A percentile compares a stretch with the other conserved stretches of the same genome.
phyloP scores from a whole-genome alignment of 106 monocot species.

The Dendrobium nobile region DNA sequence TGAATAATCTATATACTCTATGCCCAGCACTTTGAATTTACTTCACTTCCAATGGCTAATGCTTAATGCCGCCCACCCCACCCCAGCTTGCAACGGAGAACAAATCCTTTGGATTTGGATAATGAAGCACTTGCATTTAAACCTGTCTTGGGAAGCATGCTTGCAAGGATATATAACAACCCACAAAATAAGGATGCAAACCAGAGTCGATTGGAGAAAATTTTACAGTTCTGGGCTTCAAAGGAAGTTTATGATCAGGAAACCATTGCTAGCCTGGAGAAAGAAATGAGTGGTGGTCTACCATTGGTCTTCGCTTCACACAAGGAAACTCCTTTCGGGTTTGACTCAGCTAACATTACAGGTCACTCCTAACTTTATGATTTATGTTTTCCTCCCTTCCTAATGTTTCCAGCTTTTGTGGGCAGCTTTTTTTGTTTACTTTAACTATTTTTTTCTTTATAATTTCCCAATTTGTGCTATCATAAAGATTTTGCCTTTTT shows the following conservation, averaged over 20 bases:
- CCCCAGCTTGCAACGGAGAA: slow-evolving; percentile 74
- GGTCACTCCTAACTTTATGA: slow-evolving; percentile 15
- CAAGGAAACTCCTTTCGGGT: slow-evolving; percentile 15
- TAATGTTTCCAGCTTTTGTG: neutral
- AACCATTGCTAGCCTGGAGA: slow-evolving; percentile 65
- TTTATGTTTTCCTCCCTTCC: neutral
- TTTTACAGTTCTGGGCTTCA: slow-evolving; percentile 86
- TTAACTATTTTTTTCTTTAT: neutral
- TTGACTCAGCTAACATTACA: slow-evolving; percentile 36
- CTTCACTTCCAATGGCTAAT: neutral
- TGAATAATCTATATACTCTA: neutral
- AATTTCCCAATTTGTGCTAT: neutral
- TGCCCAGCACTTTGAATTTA: neutral
- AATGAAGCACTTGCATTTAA: slow-evolving; percentile 86
- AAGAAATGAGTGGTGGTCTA: slow-evolving; percentile 63
- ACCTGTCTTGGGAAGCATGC: slow-evolving; percentile 85
- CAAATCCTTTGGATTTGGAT: slow-evolving; percentile 74
- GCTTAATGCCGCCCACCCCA: neutral
- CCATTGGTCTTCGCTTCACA: slow-evolving; percentile 15
- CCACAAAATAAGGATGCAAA: slow-evolving; percentile 74
- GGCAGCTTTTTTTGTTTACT: neutral
- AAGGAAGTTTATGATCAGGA: slow-evolving; percentile 91
- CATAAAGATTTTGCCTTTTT: neutral
- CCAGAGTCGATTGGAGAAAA: slow-evolving; percentile 63
- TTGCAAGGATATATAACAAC: slow-evolving; percentile 77